Conservation (phyloP, 129 eudicot species). For the Saposhnikovia divaricata region DNA sequence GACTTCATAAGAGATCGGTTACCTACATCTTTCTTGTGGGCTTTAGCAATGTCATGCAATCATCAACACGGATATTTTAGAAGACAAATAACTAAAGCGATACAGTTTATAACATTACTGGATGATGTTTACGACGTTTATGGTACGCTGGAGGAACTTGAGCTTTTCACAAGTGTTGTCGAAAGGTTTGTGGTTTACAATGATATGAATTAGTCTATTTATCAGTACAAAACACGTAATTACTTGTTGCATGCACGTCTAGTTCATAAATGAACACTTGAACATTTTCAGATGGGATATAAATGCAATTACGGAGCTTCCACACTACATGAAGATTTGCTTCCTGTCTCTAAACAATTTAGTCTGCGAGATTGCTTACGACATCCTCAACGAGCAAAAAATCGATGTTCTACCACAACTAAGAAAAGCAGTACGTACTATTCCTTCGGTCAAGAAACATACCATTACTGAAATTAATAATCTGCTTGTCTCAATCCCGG, state of each 20-base stretch:
- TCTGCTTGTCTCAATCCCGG: too few relatives aligned
- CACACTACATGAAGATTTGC: slow-evolving; percentile 51
- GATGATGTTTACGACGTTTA: slow-evolving; percentile 55
- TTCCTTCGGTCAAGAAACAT: too few relatives aligned
- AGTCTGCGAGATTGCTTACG: slow-evolving; percentile 35
- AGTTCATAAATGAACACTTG: too few relatives aligned
- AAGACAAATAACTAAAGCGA: slow-evolving; percentile 35
- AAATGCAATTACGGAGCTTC: slow-evolving; percentile 26
- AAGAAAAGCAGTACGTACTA: neutral
- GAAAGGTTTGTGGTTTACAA: slow-evolving; percentile 24
- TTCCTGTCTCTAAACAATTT: slow-evolving; percentile 38
- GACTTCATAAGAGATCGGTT: slow-evolving; percentile 45
- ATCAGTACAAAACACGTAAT: too few relatives aligned
- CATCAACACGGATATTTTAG: slow-evolving; percentile 28
- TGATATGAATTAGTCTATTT: too few relatives aligned
- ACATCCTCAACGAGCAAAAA: slow-evolving; percentile 33
- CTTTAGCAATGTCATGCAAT: slow-evolving; percentile 36
- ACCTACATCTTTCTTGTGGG: slow-evolving; percentile 47
- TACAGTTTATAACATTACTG: slow-evolving; percentile 32
- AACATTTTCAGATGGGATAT: too few relatives aligned
- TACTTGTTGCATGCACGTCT: too few relatives aligned
- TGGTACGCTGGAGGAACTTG: slow-evolving; percentile 44
- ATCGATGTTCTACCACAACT: slow-evolving; percentile 29
- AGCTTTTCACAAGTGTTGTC: slow-evolving; percentile 40
- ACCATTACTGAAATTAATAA: too few relatives aligned